These are phyloP conservation scores for Aspergillus pseudoglaucus DNA, from an alignment of 2,329 filamentous ascomycete genomes.

Conservation along the genomic window DNA sequence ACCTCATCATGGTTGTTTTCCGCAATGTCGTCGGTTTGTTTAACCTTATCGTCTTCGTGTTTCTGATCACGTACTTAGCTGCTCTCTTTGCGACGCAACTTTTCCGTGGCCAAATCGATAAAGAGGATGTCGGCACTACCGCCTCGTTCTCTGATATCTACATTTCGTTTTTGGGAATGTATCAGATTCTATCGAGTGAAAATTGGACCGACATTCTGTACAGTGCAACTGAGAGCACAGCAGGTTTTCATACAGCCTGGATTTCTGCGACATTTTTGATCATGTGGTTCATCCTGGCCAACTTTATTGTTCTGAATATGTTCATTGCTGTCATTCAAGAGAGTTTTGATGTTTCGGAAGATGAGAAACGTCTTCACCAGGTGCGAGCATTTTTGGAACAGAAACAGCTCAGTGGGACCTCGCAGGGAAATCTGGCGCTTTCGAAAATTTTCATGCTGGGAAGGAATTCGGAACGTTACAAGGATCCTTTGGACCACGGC, in stretches of 20 bases:
- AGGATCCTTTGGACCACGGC: slow-evolving; percentile 85
- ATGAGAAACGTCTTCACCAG: slow-evolving; percentile 94
- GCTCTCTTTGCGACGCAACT: slow-evolving; percentile 91
- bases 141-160: slow-evolving; percentile 81
- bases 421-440: slow-evolving; percentile 60
- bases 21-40: slow-evolving; percentile 87
- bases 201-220: slow-evolving; percentile 92
- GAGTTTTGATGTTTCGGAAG: slow-evolving; percentile 97
- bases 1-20: slow-evolving; percentile 78
- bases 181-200: slow-evolving; percentile 90
- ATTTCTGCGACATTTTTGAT: slow-evolving; percentile 87
- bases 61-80: slow-evolving; percentile 87
- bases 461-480: slow-evolving; percentile 55
- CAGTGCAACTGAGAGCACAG: slow-evolving; percentile 65
- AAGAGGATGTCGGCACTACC: slow-evolving; percentile 54
- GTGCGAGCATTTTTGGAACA: slow-evolving; percentile 90
- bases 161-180: slow-evolving; percentile 96
- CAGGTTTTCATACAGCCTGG: slow-evolving; percentile 68
- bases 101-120: slow-evolving; percentile 77
- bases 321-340: slow-evolving; percentile 99
- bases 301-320: slow-evolving; percentile 97
- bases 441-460: slow-evolving; percentile 57
- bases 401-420: slow-evolving; percentile 69
- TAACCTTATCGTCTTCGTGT: slow-evolving; percentile 94
- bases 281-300: slow-evolving; percentile 90